These are phyloP conservation scores for Pseudovirgaria hyperparasitica DNA, from an alignment of 2,329 filamentous ascomycete species.

Conservation along the genomic window DNA sequence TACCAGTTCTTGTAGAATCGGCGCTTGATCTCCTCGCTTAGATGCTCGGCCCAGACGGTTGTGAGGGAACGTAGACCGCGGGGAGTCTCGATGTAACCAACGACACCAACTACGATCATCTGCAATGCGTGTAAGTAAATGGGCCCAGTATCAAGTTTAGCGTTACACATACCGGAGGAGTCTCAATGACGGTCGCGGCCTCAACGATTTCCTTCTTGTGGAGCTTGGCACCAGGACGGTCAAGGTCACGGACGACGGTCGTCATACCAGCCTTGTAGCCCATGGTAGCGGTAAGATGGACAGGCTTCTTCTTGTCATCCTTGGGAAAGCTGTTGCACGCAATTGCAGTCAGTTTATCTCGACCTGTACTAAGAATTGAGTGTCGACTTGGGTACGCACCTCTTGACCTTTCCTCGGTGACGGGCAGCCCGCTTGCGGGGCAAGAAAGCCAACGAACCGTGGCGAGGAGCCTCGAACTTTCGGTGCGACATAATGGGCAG, in stretches of 20 bases:
- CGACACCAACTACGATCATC: slow-evolving; percentile 99
- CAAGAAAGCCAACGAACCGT: slow-evolving; percentile 57
- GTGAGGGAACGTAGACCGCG: slow-evolving; percentile 98
- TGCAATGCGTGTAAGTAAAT: slow-evolving; percentile 34
- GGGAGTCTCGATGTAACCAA: slow-evolving; percentile 99
- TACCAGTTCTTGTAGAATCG: slow-evolving; percentile 99
- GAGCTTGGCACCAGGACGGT: slow-evolving; percentile 97
- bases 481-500: slow-evolving; percentile 41
- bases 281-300: slow-evolving; percentile 95
- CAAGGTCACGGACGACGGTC: slow-evolving; percentile 97
- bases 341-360: slow-evolving; percentile 11
- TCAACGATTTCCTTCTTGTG: slow-evolving; percentile 60
- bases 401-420: slow-evolving; percentile 97
- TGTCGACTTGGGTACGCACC: slow-evolving; percentile 45
- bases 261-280: slow-evolving; percentile 99
- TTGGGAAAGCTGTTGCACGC: slow-evolving; percentile 72
- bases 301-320: slow-evolving; percentile 99
- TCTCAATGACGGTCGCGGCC: slow-evolving; percentile 29
- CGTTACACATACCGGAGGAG: slow-evolving; percentile 59
- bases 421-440: slow-evolving; percentile 75
- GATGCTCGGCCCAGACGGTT: slow-evolving; percentile 98
- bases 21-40: slow-evolving; percentile 97
- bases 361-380: slow-evolving; percentile 8
- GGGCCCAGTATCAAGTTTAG: slow-evolving; percentile 41
- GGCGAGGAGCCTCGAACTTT: slow-evolving; percentile 79